Evolutionary conservation across 805 yeast genomes (phyloP).

Genomic region (Ogataea methanolica): DNA sequence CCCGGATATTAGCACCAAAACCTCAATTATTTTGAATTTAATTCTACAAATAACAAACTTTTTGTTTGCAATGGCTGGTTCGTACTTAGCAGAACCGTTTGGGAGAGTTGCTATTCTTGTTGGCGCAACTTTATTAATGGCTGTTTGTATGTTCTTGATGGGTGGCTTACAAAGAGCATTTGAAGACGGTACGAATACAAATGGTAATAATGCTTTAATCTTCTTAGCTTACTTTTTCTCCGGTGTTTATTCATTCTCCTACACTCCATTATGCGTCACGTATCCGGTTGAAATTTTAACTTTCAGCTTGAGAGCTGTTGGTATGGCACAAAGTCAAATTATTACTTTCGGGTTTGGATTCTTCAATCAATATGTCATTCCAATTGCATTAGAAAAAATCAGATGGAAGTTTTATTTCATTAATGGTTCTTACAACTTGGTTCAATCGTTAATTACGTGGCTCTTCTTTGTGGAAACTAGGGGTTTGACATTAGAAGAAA

Average conservation of each 20-base stretch:
- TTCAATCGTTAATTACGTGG: conserved; percentile 19
- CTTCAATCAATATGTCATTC: conserved; percentile 25
- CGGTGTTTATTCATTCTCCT: conserved; percentile 22
- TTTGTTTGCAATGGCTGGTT: conserved; percentile 22
- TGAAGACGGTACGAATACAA: conserved; percentile 16
- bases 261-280: conserved; percentile 23
- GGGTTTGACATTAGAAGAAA: conserved; percentile 26
- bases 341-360: conserved; percentile 22
- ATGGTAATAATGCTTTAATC: conserved; percentile 22
- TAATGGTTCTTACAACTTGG: conserved; percentile 21
- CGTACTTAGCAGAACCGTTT: conserved; percentile 20
- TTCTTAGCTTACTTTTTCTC: conserved; percentile 22
- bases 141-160: conserved; percentile 22
- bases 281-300: conserved; percentile 25
- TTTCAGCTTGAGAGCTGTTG: conserved; percentile 23
- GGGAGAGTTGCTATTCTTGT: conserved; percentile 22
- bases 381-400: conserved; percentile 26
- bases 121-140: conserved; percentile 23
- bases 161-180: conserved; percentile 21
- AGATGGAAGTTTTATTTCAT: conserved; percentile 22
- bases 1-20: conserved; percentile 23
- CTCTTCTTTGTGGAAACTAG: conserved; percentile 25
- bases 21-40: conserved; percentile 26
- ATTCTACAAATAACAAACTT: conserved; percentile 19
- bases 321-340: conserved; percentile 23